phyloP scores from a whole-genome alignment of 2,329 filamentous ascomycete genomes.

The Pyrenochaeta sp. region DNA sequence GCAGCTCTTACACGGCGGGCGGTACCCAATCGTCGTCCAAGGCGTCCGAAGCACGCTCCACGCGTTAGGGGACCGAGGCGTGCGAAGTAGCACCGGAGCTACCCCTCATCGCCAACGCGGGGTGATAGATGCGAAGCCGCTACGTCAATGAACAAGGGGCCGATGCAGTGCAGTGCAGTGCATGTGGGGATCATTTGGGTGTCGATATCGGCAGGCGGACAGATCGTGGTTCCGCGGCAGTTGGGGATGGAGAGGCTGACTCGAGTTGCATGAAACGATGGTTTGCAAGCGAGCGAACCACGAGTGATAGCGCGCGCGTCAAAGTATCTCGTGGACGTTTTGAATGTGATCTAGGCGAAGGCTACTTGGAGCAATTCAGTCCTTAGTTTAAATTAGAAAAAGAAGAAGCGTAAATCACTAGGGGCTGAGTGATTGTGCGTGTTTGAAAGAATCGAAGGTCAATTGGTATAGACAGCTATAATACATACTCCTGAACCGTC shows the following conservation, averaged over 20 bases:
- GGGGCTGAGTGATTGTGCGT: no score
- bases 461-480: neutral
- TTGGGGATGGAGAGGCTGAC: slow-evolving; percentile 1
- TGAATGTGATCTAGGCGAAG: neutral
- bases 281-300: neutral
- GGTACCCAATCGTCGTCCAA: neutral
- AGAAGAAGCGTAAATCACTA: no score
- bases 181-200: neutral
- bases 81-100: neutral
- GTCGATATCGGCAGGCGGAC: neutral
- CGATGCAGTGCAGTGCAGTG: neutral
- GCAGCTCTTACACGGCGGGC: neutral
- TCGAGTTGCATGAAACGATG: slow-evolving; percentile 2
- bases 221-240: slow-evolving; percentile 1
- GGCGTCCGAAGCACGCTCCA: no score
- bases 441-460: neutral
- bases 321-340: neutral
- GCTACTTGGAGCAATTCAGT: neutral
- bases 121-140: neutral
- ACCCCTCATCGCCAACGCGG: neutral
- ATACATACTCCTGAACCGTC: neutral
- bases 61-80: slow-evolving; percentile 1
- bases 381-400: no score
- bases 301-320: neutral
- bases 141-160: neutral